Conservation (phyloP, 2,329 filamentous ascomycete genomes). For the Alternaria metachromatica region DNA sequence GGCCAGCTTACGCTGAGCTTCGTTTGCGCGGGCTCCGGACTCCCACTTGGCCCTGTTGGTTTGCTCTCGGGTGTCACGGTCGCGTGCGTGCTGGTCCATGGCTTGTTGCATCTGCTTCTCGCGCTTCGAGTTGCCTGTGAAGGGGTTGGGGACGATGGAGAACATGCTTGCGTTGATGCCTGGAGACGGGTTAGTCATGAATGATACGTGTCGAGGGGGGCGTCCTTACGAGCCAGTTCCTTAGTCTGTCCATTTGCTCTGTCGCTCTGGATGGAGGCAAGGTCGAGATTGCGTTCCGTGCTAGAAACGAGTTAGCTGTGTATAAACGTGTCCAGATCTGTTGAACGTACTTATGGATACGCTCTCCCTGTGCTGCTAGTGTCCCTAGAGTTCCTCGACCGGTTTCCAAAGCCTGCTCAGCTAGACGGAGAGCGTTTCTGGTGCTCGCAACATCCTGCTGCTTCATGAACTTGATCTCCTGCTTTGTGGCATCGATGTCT, state of each 20-base stretch:
- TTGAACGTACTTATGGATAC: constrained; percentile 40
- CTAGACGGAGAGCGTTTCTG: constrained; percentile 67
- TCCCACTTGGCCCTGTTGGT: constrained; percentile 61
- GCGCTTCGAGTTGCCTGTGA: constrained; percentile 65
- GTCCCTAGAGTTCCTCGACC: constrained; percentile 58
- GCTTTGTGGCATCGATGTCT: constrained; percentile 73
- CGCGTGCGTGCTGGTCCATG: constrained; percentile 67
- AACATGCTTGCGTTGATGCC: constrained; percentile 89
- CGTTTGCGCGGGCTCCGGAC: constrained; percentile 34
- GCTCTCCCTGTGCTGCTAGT: constrained; percentile 45
- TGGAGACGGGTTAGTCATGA: constrained; percentile 2
- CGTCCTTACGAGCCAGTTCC: constrained; percentile 70
- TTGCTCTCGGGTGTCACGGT: constrained; percentile 63
- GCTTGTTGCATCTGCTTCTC: constrained; percentile 67
- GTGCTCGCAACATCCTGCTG: constrained; percentile 73
- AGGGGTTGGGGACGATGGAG: constrained; percentile 67
- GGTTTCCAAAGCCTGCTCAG: constrained; percentile 72
- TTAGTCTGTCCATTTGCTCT: constrained; percentile 80
- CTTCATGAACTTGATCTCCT: constrained; percentile 77
- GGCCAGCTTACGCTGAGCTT: constrained; percentile 22
- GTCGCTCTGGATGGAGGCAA: constrained; percentile 77
- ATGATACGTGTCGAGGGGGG: too few relatives aligned
- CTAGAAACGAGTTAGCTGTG: constrained; percentile 41
- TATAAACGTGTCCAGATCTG: not conserved
- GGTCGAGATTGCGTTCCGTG: constrained; percentile 77